Conservation (phyloP, 1,284 basidiomycete genomes). For the Inonotus hispidus region DNA sequence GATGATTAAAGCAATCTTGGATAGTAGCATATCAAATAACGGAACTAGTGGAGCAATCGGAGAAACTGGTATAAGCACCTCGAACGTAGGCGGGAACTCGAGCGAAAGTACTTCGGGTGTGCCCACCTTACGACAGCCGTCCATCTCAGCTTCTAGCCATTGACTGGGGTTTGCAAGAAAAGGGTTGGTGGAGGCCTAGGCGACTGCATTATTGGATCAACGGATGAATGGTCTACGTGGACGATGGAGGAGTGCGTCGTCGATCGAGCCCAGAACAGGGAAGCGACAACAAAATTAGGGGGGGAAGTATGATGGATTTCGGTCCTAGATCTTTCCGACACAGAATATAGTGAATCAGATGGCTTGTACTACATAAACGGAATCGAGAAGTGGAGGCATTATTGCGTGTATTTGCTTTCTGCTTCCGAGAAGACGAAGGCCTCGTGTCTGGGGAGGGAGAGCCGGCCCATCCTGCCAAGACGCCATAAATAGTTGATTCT, state of each 20-base stretch:
- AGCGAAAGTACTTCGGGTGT: background rate
- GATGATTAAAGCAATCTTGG: conserved; percentile 89
- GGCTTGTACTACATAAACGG: background rate
- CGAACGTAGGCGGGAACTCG: background rate
- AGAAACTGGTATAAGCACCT: background rate
- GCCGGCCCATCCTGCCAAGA: background rate
- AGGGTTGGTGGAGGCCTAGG: background rate
- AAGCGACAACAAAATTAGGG: background rate
- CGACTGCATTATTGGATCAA: background rate
- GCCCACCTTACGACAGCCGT: background rate
- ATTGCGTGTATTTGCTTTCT: background rate
- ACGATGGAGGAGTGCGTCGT: background rate
- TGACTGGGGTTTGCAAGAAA: background rate
- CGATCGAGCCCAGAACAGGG: background rate
- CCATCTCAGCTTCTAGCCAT: background rate
- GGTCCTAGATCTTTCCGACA: background rate
- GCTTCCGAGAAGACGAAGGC: background rate
- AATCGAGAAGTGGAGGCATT: background rate
- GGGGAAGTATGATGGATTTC: background rate
- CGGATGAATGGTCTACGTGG: background rate
- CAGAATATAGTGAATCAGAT: background rate
- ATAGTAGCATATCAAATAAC: conserved; percentile 31
- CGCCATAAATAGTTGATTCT: background rate
- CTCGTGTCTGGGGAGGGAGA: background rate
- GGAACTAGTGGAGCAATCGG: background rate